Conservation (phyloP, 352 stramenopile species). For the Globisporangium cylindrosporum region DNA sequence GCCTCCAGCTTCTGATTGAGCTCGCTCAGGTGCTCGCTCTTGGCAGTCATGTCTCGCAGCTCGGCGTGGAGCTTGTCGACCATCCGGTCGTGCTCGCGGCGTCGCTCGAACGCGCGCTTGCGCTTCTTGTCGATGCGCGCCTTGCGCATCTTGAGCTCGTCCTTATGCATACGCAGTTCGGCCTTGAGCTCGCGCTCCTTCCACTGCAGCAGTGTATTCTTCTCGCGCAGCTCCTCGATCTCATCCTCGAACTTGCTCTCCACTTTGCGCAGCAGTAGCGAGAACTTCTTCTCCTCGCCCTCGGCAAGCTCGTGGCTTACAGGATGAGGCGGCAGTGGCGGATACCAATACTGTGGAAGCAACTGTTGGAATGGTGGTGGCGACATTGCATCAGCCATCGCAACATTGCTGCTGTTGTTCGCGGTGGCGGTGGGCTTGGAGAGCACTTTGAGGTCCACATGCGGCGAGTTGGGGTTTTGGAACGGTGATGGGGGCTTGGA, state of each 20-base stretch:
- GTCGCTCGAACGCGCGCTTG: constrained; percentile 52
- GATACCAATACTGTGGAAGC: constrained; percentile 9
- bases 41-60: constrained; percentile 21
- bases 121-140: constrained; percentile 72
- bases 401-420: constrained; percentile 2
- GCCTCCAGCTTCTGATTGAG: constrained; percentile 15
- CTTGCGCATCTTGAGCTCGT: constrained; percentile 69
- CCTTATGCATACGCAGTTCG: constrained; percentile 48
- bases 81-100: constrained; percentile 53
- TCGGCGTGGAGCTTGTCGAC: constrained; percentile 44
- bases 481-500: constrained; percentile 8
- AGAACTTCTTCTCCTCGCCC: constrained; percentile 50
- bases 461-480: constrained; percentile 29
- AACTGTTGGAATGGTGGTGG: not conserved
- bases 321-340: not conserved
- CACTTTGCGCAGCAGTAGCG: constrained; percentile 68
- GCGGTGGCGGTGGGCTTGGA: constrained; percentile 26
- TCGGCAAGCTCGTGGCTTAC: constrained; percentile 16
- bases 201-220: constrained; percentile 64
- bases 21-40: constrained; percentile 19
- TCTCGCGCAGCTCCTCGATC: constrained; percentile 65
- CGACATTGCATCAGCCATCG: not conserved
- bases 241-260: constrained; percentile 83
- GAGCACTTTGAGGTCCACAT: constrained; percentile 44
- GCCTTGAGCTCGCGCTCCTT: constrained; percentile 75